A percentile compares a stretch with the other conserved stretches of the same genome.
These are phyloP conservation scores for Colletotrichum sublineola DNA, from an alignment of 2,329 filamentous ascomycete genomes.

Conservation along the genomic window DNA sequence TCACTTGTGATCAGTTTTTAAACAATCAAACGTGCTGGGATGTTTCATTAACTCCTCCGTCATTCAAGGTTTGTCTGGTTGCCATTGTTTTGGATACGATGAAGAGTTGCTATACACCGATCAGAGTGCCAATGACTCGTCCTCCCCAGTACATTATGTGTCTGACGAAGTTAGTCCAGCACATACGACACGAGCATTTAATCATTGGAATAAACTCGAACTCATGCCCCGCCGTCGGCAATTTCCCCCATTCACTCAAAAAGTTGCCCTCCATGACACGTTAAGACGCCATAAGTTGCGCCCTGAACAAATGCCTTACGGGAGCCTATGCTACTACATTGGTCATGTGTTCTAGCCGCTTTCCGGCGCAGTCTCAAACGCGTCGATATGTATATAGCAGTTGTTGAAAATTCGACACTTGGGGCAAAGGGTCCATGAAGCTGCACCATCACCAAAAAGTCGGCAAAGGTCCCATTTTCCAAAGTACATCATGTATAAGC, in stretches of 20 bases:
- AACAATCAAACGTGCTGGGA: background rate
- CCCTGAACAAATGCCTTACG: background rate
- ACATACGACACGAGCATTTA: background rate
- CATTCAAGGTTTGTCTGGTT: background rate
- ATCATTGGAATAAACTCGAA: background rate
- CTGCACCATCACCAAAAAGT: slow-evolving; percentile 2
- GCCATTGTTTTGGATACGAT: background rate
- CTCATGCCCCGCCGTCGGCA: background rate
- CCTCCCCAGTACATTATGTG: background rate
- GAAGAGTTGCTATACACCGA: background rate
- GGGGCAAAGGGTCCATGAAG: background rate
- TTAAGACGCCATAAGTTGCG: background rate
- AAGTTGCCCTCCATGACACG: background rate
- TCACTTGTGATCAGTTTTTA: background rate
- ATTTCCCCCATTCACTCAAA: background rate
- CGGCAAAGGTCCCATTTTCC: slow-evolving; percentile 6
- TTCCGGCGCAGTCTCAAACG: background rate
- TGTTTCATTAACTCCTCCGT: background rate
- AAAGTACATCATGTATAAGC: slow-evolving; percentile 14
- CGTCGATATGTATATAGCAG: background rate
- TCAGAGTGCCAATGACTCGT: background rate
- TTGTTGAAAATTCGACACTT: background rate
- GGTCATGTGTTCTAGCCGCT: background rate
- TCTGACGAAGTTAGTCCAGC: background rate
- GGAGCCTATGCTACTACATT: background rate